phyloP scores from a whole-genome alignment of 2,329 filamentous ascomycete species.

The Penicillium sp. region DNA sequence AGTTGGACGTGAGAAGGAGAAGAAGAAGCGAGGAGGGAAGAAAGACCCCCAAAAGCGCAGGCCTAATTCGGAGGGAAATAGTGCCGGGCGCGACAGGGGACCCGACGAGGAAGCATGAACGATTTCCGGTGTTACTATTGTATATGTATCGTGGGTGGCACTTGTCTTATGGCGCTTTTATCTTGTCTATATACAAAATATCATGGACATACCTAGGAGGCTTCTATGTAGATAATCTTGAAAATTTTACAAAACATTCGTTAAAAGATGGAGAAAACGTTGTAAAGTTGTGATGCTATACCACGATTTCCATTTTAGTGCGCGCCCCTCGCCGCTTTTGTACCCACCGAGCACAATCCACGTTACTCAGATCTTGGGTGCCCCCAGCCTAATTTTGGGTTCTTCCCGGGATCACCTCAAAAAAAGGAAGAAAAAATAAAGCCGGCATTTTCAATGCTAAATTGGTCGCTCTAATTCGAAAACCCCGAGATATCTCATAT shows the following conservation, averaged over 20 bases:
- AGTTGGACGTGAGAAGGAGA: slow-evolving; percentile 26
- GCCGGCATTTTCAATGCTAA: not conserved
- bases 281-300: no score
- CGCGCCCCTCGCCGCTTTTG: not conserved
- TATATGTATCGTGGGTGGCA: not conserved
- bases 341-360: not conserved
- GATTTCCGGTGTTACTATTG: not conserved
- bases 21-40: slow-evolving; percentile 27
- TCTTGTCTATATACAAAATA: not conserved
- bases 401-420: not conserved
- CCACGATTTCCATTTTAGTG: not conserved
- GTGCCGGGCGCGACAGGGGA: slow-evolving; percentile 18
- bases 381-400: not conserved
- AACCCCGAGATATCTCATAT: not conserved
- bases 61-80: slow-evolving; percentile 15
- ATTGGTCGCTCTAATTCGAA: not conserved
- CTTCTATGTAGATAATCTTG: not conserved
- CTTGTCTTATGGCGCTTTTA: not conserved
- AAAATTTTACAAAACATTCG: no score
- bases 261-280: no score
- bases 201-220: not conserved
- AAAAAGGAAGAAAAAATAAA: no score
- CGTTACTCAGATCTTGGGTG: not conserved
- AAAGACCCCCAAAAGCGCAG: slow-evolving; percentile 22
- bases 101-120: not conserved